A percentile compares a stretch with the other conserved stretches of the same genome.
These are phyloP conservation scores for Pyrus communis DNA, from an alignment of 306 rosid species.

Conservation along the genomic window DNA sequence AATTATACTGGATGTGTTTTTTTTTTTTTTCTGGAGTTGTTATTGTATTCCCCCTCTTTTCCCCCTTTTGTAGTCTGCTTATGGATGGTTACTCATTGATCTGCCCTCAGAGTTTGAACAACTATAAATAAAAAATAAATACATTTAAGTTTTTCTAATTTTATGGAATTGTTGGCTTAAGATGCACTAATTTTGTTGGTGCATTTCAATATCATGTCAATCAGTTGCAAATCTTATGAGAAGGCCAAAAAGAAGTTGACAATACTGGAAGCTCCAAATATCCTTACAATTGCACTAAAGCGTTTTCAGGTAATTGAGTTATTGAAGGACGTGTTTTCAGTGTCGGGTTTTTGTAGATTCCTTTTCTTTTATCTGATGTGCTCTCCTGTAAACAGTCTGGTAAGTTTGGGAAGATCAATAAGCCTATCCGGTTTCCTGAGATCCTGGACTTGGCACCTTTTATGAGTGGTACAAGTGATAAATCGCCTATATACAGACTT, in stretches of 20 bases:
- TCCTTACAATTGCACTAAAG: conserved; percentile 91
- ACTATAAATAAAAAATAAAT: neutral
- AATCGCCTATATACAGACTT: conserved; percentile 71
- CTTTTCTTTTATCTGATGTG: neutral
- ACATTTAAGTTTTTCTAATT: neutral
- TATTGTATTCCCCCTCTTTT: neutral
- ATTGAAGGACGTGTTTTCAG: neutral
- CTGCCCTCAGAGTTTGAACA: neutral
- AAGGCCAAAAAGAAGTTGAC: conserved; percentile 95
- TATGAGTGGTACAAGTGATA: conserved; percentile 87
- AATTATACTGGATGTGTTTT: neutral
- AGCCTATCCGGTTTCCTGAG: conserved; percentile 80
- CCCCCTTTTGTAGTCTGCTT: neutral
- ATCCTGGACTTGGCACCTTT: conserved; percentile 79
- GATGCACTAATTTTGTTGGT: neutral
- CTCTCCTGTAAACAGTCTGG: conserved; percentile 54
- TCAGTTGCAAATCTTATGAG: conserved; percentile 90
- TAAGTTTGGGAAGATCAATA: conserved; percentile 92
- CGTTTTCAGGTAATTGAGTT: conserved; percentile 75
- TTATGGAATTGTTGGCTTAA: neutral
- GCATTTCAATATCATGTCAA: conserved; percentile 12
- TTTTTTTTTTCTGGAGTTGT: neutral
- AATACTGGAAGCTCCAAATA: conserved; percentile 85
- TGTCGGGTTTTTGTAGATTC: neutral
- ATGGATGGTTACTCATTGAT: neutral